Base-by-base conservation (phyloP, 345 rosid species). In the Moricandia moricandioides region DNA sequence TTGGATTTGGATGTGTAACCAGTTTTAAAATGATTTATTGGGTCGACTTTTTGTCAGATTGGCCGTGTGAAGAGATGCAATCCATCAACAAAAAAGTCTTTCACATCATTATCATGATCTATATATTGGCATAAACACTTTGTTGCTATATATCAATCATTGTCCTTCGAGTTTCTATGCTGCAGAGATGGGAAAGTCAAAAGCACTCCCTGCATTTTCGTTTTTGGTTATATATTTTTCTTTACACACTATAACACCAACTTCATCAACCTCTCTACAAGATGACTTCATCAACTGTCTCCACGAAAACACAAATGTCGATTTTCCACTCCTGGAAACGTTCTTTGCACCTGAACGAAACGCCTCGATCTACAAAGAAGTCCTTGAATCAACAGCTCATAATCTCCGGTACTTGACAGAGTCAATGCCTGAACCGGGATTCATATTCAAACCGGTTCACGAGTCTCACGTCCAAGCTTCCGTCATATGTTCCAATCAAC, bases 381-480 rank as follows among this genome's bases (percentile, higher is more conserved):
- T 88, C 13, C 74, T 89, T 39, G 59, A 73, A 34, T 80, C 85
- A 0, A 55, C 83, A 0, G 85, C 84, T 4, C 86, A 83, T 6
- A 89, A 89, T 51, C 76, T 60, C 11, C 60, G 89, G 54, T 84
- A 60, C 81, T 43, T 83, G 29, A 37, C 13, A 5, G 77, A 81
- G 0, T 68, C 81, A 0, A 55, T 33, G 34, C 89, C 92, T 0
- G 86, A 85, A 59, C 95, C 92, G 6, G 75, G 61, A 11, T 79
- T 86, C 71, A 90, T 86, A 55, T 73, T 84, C 80, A 80, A 77
- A 7, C 89, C 96, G 0, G 6, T 54, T 13, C 13, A 72, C 0
- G 87, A 82, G 57, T 73, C 85, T 71, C 89, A 89, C 6, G 84
- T 88, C 51, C 92, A 84, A 57, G 83, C 90, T 1, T 81, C 84